Evolutionary conservation across 2,329 filamentous ascomycete species (phyloP).

Genomic region (Hortaea sp.): DNA sequence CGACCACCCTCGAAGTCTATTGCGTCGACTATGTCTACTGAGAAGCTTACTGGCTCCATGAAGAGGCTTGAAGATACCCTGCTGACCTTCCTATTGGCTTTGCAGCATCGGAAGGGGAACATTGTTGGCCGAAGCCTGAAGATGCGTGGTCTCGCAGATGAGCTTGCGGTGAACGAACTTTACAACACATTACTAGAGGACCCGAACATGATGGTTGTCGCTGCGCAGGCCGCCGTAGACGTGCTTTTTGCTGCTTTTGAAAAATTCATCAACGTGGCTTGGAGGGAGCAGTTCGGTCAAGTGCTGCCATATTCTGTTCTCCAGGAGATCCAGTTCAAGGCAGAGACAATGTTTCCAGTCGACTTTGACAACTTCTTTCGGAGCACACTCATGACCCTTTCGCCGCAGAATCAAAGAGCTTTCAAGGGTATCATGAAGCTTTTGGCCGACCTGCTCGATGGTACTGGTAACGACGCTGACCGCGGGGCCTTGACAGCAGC

Average conservation of each 20-base stretch:
- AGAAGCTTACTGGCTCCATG: constrained; percentile 42
- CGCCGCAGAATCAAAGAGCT: constrained; percentile 57
- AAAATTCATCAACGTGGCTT: constrained; percentile 80
- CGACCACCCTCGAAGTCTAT: constrained; percentile 29
- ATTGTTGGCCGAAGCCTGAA: constrained; percentile 70
- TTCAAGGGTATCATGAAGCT: constrained; percentile 78
- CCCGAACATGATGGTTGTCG: constrained; percentile 65
- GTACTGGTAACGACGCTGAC: constrained; percentile 83
- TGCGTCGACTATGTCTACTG: constrained; percentile 43
- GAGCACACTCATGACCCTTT: constrained; percentile 41
- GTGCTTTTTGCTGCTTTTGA: constrained; percentile 87
- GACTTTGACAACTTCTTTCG: constrained; percentile 57
- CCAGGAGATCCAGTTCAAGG: constrained; percentile 59
- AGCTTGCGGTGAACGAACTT: constrained; percentile 74
- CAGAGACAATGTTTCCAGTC: constrained; percentile 54
- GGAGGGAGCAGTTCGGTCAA: constrained; percentile 79
- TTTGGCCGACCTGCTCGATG: constrained; percentile 76
- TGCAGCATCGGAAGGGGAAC: constrained; percentile 78
- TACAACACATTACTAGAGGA: constrained; percentile 83
- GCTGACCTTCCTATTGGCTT: constrained; percentile 67
- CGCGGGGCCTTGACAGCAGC: constrained; percentile 77
- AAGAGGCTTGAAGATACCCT: constrained; percentile 75
- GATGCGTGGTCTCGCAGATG: constrained; percentile 59
- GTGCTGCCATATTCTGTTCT: constrained; percentile 65
- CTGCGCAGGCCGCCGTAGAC: constrained; percentile 67